phyloP scores from a whole-genome alignment of 1,139 yeast species.

The Candida sp. region DNA sequence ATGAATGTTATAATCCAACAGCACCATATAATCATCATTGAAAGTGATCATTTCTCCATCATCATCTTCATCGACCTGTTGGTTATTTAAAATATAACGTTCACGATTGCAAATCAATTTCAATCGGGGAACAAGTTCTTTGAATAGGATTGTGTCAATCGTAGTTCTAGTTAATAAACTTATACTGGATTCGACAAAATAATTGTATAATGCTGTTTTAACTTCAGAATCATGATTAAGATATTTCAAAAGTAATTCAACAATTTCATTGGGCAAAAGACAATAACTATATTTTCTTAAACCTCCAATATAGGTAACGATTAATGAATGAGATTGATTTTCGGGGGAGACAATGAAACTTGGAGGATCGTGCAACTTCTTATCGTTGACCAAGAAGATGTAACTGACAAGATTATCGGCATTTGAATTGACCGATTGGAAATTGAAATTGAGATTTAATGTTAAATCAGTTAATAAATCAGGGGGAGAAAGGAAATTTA shows the following conservation, averaged over 20 bases:
- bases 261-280: constrained; percentile 31
- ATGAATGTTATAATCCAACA: constrained; percentile 31
- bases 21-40: constrained; percentile 34
- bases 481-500: constrained; percentile 34
- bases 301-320: constrained; percentile 41
- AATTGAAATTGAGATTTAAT: constrained; percentile 33
- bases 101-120: constrained; percentile 45
- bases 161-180: constrained; percentile 46
- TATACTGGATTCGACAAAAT: constrained; percentile 19
- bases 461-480: constrained; percentile 34
- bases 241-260: constrained; percentile 22
- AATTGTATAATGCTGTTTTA: constrained; percentile 18
- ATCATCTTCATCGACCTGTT: neutral
- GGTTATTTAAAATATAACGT: constrained; percentile 35
- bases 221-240: constrained; percentile 21
- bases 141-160: constrained; percentile 49
- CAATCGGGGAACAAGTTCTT: constrained; percentile 44
- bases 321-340: constrained; percentile 20
- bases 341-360: constrained; percentile 31
- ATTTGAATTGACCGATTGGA: constrained; percentile 23
- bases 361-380: constrained; percentile 22
- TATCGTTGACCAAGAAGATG: constrained; percentile 20
- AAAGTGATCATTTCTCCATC: constrained; percentile 2
- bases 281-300: constrained; percentile 41
- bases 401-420: constrained; percentile 11